Percentiles rank a stretch among this genome's conserved stretches.
These are phyloP conservation scores for Pyrenopolyporus hunteri DNA, from an alignment of 495 filamentous ascomycete genomes.

Conservation along the genomic window DNA sequence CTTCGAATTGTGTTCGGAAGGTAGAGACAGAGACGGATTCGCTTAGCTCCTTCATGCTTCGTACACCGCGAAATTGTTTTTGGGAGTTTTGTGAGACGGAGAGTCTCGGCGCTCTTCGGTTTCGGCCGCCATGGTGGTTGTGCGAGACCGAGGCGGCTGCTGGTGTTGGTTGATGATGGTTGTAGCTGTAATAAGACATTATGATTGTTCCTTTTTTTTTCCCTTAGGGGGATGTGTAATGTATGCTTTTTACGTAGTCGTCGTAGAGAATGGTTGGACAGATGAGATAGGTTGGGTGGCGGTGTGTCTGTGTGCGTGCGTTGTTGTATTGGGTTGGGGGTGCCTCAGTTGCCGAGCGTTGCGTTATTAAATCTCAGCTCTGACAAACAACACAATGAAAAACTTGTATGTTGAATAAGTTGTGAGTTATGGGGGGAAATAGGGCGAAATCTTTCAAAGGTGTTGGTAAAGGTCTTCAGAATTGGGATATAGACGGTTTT, in stretches of 20 bases:
- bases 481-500: conserved; percentile 30
- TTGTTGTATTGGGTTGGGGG: conserved; percentile 30
- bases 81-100: conserved; percentile 80
- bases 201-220: conserved; percentile 39
- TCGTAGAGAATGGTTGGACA: conserved; percentile 34
- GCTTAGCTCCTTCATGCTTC: conserved; percentile 87
- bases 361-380: conserved; percentile 40
- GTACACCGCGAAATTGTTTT: conserved; percentile 80
- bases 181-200: conserved; percentile 82
- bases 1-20: conserved; percentile 86
- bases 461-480: conserved; percentile 18
- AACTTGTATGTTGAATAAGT: conserved; percentile 13
- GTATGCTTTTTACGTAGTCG: conserved; percentile 24
- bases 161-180: conserved; percentile 68
- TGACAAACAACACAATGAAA: conserved; percentile 31
- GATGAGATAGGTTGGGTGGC: conserved; percentile 40
- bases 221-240: conserved; percentile 20
- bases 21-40: conserved; percentile 74
- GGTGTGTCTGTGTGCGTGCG: conserved; percentile 29
- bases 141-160: conserved; percentile 62
- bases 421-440: neutral
- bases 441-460: conserved; percentile 18
- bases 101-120: conserved; percentile 84
- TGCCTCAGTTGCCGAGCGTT: conserved; percentile 32
- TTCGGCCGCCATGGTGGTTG: conserved; percentile 83